These are phyloP conservation scores for Sclerotinia minor DNA, from an alignment of 2,329 filamentous ascomycete species.

Conservation along the genomic window DNA sequence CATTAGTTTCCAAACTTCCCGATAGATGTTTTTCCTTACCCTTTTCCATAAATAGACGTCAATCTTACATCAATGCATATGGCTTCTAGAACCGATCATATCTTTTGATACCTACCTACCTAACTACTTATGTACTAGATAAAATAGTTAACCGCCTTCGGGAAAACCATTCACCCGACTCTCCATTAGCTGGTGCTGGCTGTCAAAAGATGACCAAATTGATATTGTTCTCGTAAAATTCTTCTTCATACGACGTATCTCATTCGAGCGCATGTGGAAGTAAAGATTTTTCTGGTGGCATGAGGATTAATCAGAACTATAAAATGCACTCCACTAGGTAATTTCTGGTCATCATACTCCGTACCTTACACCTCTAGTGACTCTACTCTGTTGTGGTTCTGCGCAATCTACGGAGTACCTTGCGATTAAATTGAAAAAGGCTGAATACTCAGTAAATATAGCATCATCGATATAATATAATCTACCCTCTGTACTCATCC, in stretches of 20 bases:
- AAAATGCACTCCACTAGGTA: not conserved
- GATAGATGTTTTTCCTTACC: not conserved
- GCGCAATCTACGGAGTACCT: no score
- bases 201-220: not conserved
- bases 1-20: not conserved
- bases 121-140: no score
- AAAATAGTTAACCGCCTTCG: not conserved
- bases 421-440: not conserved
- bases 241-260: not conserved
- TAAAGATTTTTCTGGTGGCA: not conserved
- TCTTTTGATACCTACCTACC: not conserved
- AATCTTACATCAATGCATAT: not conserved
- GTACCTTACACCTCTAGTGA: not conserved
- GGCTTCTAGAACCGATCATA: not conserved
- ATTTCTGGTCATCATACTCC: not conserved
- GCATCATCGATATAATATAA: not conserved
- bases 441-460: not conserved
- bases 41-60: not conserved
- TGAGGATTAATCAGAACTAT: not conserved
- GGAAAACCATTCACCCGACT: not conserved
- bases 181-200: not conserved
- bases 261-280: conserved; percentile 7
- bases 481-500: not conserved
- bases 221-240: not conserved
- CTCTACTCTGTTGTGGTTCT: not conserved